Evolutionary conservation across 768 basidiomycete species (phyloP).

Genomic region (Boletus eberwhitei): DNA sequence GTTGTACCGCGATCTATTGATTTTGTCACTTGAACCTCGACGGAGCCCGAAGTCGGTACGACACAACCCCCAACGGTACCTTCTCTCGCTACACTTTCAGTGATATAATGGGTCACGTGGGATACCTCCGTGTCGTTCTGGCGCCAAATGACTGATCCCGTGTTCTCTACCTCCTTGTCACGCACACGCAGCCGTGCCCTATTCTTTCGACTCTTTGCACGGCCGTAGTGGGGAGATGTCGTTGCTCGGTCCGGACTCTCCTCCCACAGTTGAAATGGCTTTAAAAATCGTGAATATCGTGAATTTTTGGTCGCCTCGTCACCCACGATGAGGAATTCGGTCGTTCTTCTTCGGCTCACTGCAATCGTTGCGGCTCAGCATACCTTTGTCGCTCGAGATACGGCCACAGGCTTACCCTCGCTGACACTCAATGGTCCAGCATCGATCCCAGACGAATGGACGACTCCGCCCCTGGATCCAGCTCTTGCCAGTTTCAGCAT

Average conservation of each 20-base stretch:
- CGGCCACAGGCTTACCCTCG: neutral
- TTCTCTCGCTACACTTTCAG: neutral
- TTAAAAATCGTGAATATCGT: neutral
- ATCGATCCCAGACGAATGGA: conserved; percentile 38
- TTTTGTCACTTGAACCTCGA: neutral
- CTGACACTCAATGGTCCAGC: conserved; percentile 41
- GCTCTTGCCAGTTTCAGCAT: conserved; percentile 52
- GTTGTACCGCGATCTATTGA: neutral
- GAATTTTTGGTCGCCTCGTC: neutral
- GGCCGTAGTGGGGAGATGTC: neutral
- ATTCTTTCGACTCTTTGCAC: neutral
- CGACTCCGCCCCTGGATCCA: conserved; percentile 42
- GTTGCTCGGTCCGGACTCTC: neutral
- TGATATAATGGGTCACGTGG: neutral
- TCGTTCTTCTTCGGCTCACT: neutral
- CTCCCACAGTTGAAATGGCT: neutral
- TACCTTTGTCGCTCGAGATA: conserved; percentile 5
- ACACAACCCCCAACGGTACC: neutral
- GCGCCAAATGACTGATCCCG: neutral
- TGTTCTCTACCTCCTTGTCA: neutral
- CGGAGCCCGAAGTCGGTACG: neutral
- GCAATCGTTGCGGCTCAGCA: conserved; percentile 8
- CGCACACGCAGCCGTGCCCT: neutral
- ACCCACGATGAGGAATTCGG: conserved; percentile 9
- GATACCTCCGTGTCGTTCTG: neutral